phyloP scores from a whole-genome alignment of 495 filamentous ascomycete species.

The Penicillium parvum region DNA sequence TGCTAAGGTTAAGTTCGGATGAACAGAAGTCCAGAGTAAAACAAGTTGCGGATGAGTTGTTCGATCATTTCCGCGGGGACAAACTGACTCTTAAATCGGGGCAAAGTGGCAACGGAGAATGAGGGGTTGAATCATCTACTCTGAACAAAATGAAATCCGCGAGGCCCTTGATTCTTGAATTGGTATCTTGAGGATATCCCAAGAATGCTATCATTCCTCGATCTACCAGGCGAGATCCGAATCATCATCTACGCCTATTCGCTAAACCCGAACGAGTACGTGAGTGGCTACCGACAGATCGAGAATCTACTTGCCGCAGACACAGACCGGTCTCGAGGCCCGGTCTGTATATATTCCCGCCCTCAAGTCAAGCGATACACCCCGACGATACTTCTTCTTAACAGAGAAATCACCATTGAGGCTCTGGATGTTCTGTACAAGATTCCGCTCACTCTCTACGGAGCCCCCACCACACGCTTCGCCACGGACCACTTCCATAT shows the following conservation, averaged over 20 bases:
- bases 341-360: conserved; percentile 6
- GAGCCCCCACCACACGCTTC: conserved; percentile 14
- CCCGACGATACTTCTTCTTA: conserved; percentile 17
- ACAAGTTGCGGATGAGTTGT: no score
- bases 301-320: conserved; percentile 2
- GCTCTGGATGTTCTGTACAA: conserved; percentile 18
- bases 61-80: background rate
- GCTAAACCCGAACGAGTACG: conserved; percentile 15
- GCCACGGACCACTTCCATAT: conserved; percentile 20
- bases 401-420: conserved; percentile 15
- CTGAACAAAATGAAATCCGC: conserved; percentile 1
- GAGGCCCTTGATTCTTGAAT: background rate
- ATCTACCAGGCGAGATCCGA: conserved; percentile 15
- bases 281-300: conserved; percentile 12
- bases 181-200: background rate
- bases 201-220: conserved; percentile 10
- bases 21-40: no score
- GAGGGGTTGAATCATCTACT: conserved; percentile 1
- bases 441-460: conserved; percentile 12
- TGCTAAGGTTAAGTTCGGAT: no score
- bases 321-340: conserved; percentile 9
- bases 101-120: conserved; percentile 4
- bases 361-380: conserved; percentile 11
- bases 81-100: background rate
- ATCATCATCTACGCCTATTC: conserved; percentile 12